Evolutionary conservation across 176 grass and related monocot species (phyloP), one percentile per base, ranked within the genome.

Genomic region (Cocos nucifera): DNA sequence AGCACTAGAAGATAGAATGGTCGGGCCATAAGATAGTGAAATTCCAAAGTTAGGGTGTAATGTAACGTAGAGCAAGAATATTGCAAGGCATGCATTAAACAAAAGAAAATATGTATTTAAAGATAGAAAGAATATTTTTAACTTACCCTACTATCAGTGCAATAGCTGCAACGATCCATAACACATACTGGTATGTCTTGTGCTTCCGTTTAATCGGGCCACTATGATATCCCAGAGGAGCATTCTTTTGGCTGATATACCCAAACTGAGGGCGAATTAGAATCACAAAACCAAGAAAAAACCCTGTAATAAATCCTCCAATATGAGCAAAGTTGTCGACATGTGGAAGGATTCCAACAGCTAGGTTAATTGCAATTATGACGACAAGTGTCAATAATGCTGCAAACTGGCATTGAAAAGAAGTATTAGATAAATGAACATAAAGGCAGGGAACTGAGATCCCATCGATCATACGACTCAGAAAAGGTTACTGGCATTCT

Each of bases 241-340:
- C 80, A 59, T 82, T 85, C 64, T 92, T 98, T 75, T 78, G 80
- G 63, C 85, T 96, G 32, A 82, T 75, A 53, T 87, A 96, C 69
- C 69, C 66, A 63, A 78, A 92, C 19, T 98, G 93, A 0, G 87
- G 93, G 16, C 81, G 84, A 10, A 98, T 83, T 59, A 98, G 76
- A 61, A 98, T 65, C 24, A 98, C 79, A 64, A 98, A 98, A 69
- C 93, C 93, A 69, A 98, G 83, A 70, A 82, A 82, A 69, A 98
- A 98, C 4, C 93, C 87, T 0, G 93, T 82, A 49, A 76, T 23
- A 56, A 98, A 92, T 66, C 93, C 93, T 80, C 93, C 93, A 17
- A 91, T 79, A 74, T 98, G 93, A 49, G 93, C 93, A 66, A 90
- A 98, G 77, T 88, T 98, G 65, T 98, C 93, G 10, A 98, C 76